Conservation (phyloP, 139 green algal genomes). For the Haematococcus lacustris region DNA sequence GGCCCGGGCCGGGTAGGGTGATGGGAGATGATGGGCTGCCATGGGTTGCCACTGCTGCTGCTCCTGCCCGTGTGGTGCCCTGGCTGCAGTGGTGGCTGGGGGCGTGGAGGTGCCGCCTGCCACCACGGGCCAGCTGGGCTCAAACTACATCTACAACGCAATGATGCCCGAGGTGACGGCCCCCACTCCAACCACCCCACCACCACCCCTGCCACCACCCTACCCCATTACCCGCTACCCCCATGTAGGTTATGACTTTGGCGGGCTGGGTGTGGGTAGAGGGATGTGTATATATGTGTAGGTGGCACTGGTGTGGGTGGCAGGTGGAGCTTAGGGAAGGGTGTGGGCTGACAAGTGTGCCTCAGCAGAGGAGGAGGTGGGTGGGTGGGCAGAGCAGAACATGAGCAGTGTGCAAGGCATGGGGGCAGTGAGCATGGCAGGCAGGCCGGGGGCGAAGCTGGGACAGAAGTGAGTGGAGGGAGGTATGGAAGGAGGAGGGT, state of each 20-base stretch:
- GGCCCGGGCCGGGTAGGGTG: neutral
- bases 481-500: no score
- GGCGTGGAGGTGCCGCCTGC: no score
- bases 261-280: no score
- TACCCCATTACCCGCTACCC: no score
- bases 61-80: neutral
- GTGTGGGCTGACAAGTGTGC: neutral
- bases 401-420: no score
- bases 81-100: neutral
- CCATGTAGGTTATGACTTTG: no score
- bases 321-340: neutral
- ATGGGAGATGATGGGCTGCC: neutral
- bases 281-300: no score
- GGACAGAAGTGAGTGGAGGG: neutral
- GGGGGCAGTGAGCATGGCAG: neutral
- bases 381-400: no score
- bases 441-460: neutral
- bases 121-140: neutral
- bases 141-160: slow-evolving; percentile 6
- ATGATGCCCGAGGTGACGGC: slow-evolving; percentile 9
- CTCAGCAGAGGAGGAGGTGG: no score
- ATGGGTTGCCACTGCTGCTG: neutral
- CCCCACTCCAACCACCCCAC: no score
- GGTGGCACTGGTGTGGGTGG: no score
- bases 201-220: no score